phyloP scores from a whole-genome alignment of 208 protist genomes.

The Balamuthia mandrillaris region DNA sequence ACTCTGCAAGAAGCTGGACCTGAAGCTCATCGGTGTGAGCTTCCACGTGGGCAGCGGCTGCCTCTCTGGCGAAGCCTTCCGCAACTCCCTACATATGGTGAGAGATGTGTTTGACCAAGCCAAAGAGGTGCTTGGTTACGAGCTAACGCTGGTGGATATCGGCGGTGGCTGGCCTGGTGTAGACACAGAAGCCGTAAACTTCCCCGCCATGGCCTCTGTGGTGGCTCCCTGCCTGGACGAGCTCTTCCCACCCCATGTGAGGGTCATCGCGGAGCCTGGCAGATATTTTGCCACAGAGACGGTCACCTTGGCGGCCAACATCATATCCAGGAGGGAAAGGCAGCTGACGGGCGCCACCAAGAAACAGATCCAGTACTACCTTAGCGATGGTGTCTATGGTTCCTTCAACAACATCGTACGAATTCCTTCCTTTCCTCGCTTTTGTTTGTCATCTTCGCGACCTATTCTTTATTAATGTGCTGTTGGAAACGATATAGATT shows the following conservation, averaged over 20 bases:
- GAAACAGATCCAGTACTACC: slow-evolving; percentile 75
- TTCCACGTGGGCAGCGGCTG: slow-evolving; percentile 84
- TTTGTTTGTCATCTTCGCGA: too few relatives aligned
- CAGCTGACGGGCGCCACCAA: too few relatives aligned
- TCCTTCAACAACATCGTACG: slow-evolving; percentile 83
- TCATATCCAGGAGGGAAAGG: slow-evolving; percentile 53
- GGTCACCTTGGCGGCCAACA: slow-evolving; percentile 54
- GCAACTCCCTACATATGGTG: slow-evolving; percentile 61
- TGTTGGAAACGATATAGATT: too few relatives aligned
- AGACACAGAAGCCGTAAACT: slow-evolving; percentile 40
- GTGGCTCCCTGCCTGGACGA: slow-evolving; percentile 59
- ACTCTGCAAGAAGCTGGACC: slow-evolving; percentile 28
- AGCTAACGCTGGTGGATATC: slow-evolving; percentile 74
- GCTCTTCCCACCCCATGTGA: slow-evolving; percentile 64
- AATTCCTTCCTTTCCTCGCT: too few relatives aligned
- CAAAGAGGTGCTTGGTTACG: slow-evolving; percentile 42
- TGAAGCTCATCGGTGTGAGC: slow-evolving; percentile 73
- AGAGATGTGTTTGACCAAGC: slow-evolving; percentile 69
- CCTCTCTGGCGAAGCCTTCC: slow-evolving; percentile 62
- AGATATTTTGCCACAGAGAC: slow-evolving; percentile 69
- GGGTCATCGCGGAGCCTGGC: slow-evolving; percentile 83
- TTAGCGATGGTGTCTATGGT: slow-evolving; percentile 82
- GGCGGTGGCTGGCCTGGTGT: slow-evolving; percentile 63
- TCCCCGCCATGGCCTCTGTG: slow-evolving; percentile 61
- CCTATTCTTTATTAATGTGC: too few relatives aligned